Conservation (phyloP, 768 basidiomycete genomes). For the Hypholoma fasciculare region DNA sequence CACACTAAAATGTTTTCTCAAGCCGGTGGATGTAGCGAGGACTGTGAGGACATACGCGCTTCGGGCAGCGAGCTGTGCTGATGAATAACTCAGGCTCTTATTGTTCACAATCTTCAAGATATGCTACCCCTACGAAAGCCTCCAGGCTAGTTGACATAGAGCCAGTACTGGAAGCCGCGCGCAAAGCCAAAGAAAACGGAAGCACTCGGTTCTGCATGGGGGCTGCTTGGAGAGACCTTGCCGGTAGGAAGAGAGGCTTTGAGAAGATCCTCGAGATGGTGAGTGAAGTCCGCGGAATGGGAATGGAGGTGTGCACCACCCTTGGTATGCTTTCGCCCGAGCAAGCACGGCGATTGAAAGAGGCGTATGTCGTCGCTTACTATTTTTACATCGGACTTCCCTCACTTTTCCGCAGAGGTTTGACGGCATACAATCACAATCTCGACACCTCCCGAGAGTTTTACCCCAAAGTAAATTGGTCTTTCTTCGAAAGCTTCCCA, state of each 20-base stretch:
- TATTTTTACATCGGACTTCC: background rate
- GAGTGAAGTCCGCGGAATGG: conserved; percentile 86
- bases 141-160: conserved; percentile 86
- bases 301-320: conserved; percentile 99
- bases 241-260: conserved; percentile 91
- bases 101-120: conserved; percentile 96
- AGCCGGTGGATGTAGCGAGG: conserved; percentile 96
- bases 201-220: conserved; percentile 99
- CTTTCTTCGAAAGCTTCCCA: background rate
- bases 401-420: conserved; percentile 51
- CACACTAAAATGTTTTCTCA: conserved; percentile 10
- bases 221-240: conserved; percentile 95
- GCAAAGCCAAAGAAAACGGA: conserved; percentile 93
- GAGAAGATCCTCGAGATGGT: conserved; percentile 95
- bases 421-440: conserved; percentile 99
- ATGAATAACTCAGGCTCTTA: conserved; percentile 68
- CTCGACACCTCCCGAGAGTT: conserved; percentile 97
- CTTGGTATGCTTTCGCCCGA: conserved; percentile 96
- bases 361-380: conserved; percentile 64
- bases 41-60: conserved; percentile 57
- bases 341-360: conserved; percentile 88
- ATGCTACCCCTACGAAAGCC: conserved; percentile 87
- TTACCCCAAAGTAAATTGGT: conserved; percentile 73
- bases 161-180: conserved; percentile 90
- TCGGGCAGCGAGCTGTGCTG: background rate